Conservation (phyloP, 192 early-diverging fungal genomes). For the Backusella tarrabulga region DNA sequence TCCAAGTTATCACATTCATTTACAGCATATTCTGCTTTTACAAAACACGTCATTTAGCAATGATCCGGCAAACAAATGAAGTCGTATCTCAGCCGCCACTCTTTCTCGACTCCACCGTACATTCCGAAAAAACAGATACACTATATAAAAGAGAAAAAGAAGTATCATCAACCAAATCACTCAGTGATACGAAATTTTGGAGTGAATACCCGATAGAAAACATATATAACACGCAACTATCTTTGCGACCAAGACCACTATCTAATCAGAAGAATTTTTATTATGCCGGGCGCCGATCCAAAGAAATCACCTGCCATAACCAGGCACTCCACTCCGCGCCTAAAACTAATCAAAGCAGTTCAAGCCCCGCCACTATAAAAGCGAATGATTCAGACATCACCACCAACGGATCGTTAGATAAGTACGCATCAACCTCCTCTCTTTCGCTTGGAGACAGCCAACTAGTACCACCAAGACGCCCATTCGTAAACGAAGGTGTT, state of each 20-base stretch:
- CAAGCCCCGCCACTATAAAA: not conserved
- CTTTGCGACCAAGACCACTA: not conserved
- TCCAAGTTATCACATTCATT: not conserved
- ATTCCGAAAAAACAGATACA: no score
- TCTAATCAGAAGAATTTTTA: not conserved
- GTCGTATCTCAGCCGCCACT: not conserved
- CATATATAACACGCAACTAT: not conserved
- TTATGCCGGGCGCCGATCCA: slow-evolving; percentile 7
- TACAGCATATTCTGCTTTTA: not conserved
- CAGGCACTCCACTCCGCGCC: not conserved
- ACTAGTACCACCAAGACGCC: not conserved
- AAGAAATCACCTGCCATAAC: not conserved
- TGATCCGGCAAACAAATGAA: not conserved
- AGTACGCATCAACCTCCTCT: not conserved
- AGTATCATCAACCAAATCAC: not conserved
- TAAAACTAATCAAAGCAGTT: not conserved
- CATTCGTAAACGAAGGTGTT: not conserved
- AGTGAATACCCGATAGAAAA: not conserved
- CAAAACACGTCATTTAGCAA: not conserved
- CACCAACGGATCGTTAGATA: not conserved
- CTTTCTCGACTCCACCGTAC: not conserved
- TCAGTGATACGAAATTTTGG: not conserved
- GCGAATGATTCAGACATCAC: not conserved
- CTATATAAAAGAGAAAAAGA: not conserved
- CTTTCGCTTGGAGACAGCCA: not conserved